Evolutionary conservation across 2,329 filamentous ascomycete species (phyloP).

Genomic region (Beauveria caledonica): DNA sequence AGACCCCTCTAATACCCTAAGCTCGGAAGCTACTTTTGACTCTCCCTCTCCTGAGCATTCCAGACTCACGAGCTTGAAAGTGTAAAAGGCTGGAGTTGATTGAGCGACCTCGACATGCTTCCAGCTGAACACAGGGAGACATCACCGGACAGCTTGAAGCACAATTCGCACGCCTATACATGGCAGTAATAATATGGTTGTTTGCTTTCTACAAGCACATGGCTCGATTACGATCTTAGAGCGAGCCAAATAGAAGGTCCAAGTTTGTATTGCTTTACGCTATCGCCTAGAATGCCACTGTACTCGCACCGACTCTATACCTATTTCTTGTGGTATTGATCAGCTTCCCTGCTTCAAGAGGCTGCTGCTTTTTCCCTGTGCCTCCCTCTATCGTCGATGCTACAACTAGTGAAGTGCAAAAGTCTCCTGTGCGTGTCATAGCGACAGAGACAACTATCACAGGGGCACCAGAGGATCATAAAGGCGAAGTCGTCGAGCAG

Average conservation of each 20-base stretch:
- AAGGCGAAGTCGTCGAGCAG: conserved; percentile 75
- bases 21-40: not conserved
- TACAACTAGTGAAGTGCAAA: conserved; percentile 66
- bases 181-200: conserved; percentile 63
- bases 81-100: too few species aligned
- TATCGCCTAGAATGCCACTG: conserved; percentile 63
- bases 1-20: not conserved
- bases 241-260: conserved; percentile 59
- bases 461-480: conserved; percentile 73
- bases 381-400: conserved; percentile 65
- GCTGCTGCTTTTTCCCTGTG: conserved; percentile 64
- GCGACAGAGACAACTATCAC: conserved; percentile 71
- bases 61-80: too few species aligned
- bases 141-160: conserved; percentile 71
- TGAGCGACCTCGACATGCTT: not conserved
- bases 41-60: too few species aligned
- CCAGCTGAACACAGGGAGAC: conserved; percentile 71
- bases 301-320: conserved; percentile 56
- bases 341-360: conserved; percentile 53
- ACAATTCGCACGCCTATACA: conserved; percentile 73
- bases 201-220: conserved; percentile 65
- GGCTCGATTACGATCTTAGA: conserved; percentile 70
- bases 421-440: conserved; percentile 65
- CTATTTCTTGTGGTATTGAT: conserved; percentile 57
- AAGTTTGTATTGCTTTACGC: conserved; percentile 50